These are phyloP conservation scores for Ballota nigra DNA, from an alignment of 257 asterid genomes.

Conservation along the genomic window DNA sequence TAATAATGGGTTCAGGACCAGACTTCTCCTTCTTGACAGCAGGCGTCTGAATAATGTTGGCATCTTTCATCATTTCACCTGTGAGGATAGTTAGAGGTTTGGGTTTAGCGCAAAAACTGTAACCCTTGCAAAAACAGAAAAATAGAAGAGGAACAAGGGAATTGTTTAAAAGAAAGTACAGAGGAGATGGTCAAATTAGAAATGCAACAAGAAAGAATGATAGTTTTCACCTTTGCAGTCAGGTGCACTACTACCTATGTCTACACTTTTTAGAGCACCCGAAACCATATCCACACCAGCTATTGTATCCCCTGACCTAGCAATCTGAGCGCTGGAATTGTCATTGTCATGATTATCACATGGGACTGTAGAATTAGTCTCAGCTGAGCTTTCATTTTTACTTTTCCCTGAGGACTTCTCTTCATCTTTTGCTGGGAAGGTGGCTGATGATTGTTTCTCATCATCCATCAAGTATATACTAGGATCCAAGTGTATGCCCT, in stretches of 20 bases:
- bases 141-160: not conserved
- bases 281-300: constrained; percentile 47
- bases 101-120: not conserved
- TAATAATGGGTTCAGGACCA: constrained; percentile 84
- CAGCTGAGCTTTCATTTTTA: constrained; percentile 38
- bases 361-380: constrained; percentile 30
- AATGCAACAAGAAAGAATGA: constrained; percentile 13
- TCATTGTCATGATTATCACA: constrained; percentile 27
- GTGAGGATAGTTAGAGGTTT: constrained; percentile 28
- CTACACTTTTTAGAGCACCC: constrained; percentile 47
- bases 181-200: not conserved
- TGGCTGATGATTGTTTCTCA: constrained; percentile 56
- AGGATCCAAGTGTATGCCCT: constrained; percentile 99
- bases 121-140: not conserved
- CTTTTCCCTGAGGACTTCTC: constrained; percentile 40
- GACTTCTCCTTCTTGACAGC: constrained; percentile 54
- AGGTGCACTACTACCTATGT: constrained; percentile 35
- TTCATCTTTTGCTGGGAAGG: constrained; percentile 44
- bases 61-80: constrained; percentile 55
- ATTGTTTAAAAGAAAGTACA: constrained; percentile 16
- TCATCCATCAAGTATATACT: constrained; percentile 96
- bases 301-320: constrained; percentile 28
- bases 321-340: constrained; percentile 23
- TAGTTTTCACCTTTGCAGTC: constrained; percentile 44
- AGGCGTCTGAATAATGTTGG: constrained; percentile 35